These are phyloP conservation scores for Noccaea caerulescens DNA, from an alignment of 345 rosid species.

Conservation along the genomic window DNA sequence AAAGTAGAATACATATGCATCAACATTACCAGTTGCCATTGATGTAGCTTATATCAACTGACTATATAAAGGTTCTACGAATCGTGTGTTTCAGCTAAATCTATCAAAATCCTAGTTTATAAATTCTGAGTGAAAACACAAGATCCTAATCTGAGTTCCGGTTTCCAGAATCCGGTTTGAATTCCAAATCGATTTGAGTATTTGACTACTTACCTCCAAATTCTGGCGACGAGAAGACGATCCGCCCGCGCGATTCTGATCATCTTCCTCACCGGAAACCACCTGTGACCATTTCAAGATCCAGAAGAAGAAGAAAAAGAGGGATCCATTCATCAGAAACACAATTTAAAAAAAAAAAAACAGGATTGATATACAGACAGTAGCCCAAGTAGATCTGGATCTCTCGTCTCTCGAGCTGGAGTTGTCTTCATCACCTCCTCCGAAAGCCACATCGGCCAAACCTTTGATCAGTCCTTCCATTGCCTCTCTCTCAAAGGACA, in stretches of 20 bases:
- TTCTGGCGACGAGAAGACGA: conserved; percentile 35
- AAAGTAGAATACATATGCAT: not conserved
- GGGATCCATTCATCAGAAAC: not conserved
- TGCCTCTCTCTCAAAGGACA: not conserved
- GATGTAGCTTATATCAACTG: not conserved
- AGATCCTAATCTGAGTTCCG: not conserved
- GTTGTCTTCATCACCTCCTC: conserved; percentile 39
- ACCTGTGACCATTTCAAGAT: conserved; percentile 54
- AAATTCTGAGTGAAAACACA: not conserved
- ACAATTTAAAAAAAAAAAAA: not conserved
- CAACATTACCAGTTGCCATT: conserved; percentile 5
- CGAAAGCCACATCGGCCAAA: conserved; percentile 63
- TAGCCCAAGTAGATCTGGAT: conserved; percentile 81
- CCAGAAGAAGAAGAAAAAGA: conserved; percentile 1
- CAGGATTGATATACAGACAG: conserved; percentile 43
- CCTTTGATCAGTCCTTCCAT: conserved; percentile 87
- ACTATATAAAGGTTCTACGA: not conserved
- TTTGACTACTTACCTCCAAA: conserved; percentile 26
- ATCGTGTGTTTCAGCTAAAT: conserved; percentile 13
- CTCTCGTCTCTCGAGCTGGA: conserved; percentile 53
- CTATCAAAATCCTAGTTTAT: not conserved
- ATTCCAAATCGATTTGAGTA: not conserved
- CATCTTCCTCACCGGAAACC: conserved; percentile 62
- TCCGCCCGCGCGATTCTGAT: conserved; percentile 35
- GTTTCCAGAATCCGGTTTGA: not conserved